phyloP scores from a whole-genome alignment of 2,329 filamentous ascomycete genomes.

The Curvularia sp. region DNA sequence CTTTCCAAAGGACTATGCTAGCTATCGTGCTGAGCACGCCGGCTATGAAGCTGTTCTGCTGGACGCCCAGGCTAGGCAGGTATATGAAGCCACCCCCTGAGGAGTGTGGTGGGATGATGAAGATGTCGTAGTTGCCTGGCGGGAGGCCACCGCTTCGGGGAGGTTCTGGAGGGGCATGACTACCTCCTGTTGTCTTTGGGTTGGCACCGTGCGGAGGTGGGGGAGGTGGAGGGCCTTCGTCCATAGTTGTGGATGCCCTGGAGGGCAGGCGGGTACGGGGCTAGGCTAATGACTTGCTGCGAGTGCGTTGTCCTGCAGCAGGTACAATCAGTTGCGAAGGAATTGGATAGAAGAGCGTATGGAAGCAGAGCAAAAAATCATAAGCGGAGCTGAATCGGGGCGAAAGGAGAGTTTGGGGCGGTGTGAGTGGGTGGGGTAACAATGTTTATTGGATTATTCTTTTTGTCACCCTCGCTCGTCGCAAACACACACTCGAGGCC shows the following conservation, averaged over 20 bases:
- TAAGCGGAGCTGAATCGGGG: constrained; percentile 31
- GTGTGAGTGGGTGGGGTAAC: constrained; percentile 14
- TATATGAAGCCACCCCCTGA: constrained; percentile 90
- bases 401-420: constrained; percentile 15
- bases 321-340: constrained; percentile 9
- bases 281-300: constrained; percentile 22
- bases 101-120: constrained; percentile 92
- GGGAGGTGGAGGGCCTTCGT: constrained; percentile 69
- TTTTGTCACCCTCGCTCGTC: not conserved
- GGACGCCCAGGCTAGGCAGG: constrained; percentile 84
- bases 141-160: constrained; percentile 67
- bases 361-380: constrained; percentile 35
- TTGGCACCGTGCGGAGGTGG: constrained; percentile 85
- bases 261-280: constrained; percentile 28
- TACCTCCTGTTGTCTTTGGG: constrained; percentile 64
- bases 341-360: constrained; percentile 18
- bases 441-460: constrained; percentile 6
- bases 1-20: constrained; percentile 74
- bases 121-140: constrained; percentile 93
- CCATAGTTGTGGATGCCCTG: constrained; percentile 43
- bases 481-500: too few relatives aligned
- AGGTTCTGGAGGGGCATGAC: constrained; percentile 29
- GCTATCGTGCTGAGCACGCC: constrained; percentile 81
- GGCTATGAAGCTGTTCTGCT: constrained; percentile 88
- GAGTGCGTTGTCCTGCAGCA: constrained; percentile 1